phyloP scores from a whole-genome alignment of 177 flowering plant genomes.

The Telopea speciosissima region DNA sequence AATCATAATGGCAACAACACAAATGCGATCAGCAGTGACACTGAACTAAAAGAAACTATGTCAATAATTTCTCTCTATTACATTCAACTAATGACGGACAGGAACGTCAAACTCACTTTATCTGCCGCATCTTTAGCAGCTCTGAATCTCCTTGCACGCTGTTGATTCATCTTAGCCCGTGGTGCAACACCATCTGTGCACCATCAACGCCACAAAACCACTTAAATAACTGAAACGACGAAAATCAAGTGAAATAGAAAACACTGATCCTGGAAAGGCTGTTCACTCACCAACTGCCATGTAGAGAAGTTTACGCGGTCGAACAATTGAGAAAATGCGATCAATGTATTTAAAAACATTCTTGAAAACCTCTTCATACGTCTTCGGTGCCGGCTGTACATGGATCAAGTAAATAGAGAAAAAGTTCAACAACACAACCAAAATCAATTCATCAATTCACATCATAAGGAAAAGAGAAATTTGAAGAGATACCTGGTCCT shows the following conservation, averaged over 20 bases:
- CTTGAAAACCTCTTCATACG: slow-evolving; percentile 41
- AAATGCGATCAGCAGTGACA: no score
- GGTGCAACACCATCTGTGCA: slow-evolving; percentile 57
- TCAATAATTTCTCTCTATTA: no score
- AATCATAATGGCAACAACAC: neutral
- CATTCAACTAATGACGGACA: neutral
- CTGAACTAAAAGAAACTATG: no score
- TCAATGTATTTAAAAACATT: slow-evolving; percentile 40
- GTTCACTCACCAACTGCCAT: slow-evolving; percentile 46
- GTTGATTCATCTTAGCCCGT: slow-evolving; percentile 64
- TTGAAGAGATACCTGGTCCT: slow-evolving; percentile 17
- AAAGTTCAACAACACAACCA: neutral
- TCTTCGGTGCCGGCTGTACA: slow-evolving; percentile 27
- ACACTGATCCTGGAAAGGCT: neutral
- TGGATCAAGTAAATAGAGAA: neutral
- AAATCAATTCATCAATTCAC: neutral
- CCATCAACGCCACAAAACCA: neutral
- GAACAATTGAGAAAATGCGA: slow-evolving; percentile 28
- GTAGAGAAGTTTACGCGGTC: slow-evolving; percentile 43
- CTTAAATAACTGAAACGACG: neutral
- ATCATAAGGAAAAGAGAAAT: neutral
- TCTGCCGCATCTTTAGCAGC: slow-evolving; percentile 43
- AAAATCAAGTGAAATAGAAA: neutral
- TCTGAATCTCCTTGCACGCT: slow-evolving; percentile 45
- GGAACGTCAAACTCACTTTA: slow-evolving; percentile 22